Evolutionary conservation across 306 rosid species (phyloP).

Genomic region (Casuarina glauca): DNA sequence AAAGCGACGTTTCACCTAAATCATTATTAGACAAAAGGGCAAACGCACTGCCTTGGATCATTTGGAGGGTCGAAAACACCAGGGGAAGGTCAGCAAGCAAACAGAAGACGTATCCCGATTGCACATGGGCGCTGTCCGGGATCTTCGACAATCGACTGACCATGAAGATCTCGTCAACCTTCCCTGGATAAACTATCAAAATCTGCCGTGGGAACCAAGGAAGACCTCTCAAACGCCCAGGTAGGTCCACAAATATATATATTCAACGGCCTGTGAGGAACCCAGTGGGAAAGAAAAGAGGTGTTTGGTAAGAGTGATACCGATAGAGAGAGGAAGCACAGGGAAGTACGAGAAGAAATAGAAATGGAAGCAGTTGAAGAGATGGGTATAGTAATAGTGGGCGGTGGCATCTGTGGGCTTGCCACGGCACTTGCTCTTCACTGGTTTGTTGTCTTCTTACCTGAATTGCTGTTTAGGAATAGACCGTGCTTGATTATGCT

Average conservation of each 20-base stretch:
- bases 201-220: background rate
- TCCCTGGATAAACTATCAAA: background rate
- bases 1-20: too few relatives aligned
- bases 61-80: too few relatives aligned
- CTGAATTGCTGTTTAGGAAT: too few relatives aligned
- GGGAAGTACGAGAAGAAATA: background rate
- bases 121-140: background rate
- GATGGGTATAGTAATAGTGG: slow-evolving; percentile 49
- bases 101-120: too few relatives aligned
- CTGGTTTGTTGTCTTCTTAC: slow-evolving; percentile 30
- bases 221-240: background rate
- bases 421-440: slow-evolving; percentile 71
- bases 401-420: slow-evolving; percentile 72
- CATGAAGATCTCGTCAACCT: background rate
- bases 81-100: too few relatives aligned
- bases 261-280: background rate
- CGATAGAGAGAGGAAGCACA: background rate
- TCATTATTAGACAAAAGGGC: too few relatives aligned
- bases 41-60: too few relatives aligned
- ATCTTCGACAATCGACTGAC: background rate
- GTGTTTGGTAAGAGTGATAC: background rate
- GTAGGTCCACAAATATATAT: background rate
- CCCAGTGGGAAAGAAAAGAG: background rate
- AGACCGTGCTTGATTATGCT: background rate
- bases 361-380: slow-evolving; percentile 34